A percentile compares a stretch with the other conserved stretches of the same genome.
phyloP scores from a whole-genome alignment of 306 rosid genomes.

The Alnus rubra region DNA sequence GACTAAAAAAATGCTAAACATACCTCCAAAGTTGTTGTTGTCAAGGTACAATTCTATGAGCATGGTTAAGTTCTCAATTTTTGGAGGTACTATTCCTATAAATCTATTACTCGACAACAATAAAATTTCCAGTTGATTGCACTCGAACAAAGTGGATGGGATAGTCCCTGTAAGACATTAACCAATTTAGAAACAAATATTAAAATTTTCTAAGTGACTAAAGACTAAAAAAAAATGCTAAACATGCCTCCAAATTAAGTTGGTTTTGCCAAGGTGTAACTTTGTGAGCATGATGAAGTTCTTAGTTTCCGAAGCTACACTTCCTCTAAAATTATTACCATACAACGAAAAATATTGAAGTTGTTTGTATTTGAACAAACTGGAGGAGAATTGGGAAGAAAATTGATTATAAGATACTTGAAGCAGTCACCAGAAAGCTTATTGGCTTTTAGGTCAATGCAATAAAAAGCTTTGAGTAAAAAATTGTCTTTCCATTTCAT shows the following conservation, averaged over 20 bases:
- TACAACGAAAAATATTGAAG: neutral
- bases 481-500: no score
- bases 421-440: neutral
- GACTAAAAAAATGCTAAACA: neutral
- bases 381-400: slow-evolving; percentile 17
- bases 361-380: slow-evolving; percentile 4
- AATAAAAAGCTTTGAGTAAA: no score
- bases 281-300: slow-evolving; percentile 5
- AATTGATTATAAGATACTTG: neutral
- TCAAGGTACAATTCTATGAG: neutral
- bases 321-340: slow-evolving; percentile 22
- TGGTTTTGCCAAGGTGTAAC: neutral
- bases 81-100: neutral
- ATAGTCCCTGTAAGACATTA: no score
- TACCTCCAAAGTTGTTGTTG: slow-evolving; percentile 21
- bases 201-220: no score
- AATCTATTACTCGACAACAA: no score
- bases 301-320: slow-evolving; percentile 4
- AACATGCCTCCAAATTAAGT: neutral
- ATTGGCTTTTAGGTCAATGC: no score
- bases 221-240: neutral
- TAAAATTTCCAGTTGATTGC: no score
- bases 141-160: neutral
- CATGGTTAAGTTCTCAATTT: neutral
- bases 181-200: no score